phyloP scores from a whole-genome alignment of 1,139 yeast species.

The Hansenula anomala region DNA sequence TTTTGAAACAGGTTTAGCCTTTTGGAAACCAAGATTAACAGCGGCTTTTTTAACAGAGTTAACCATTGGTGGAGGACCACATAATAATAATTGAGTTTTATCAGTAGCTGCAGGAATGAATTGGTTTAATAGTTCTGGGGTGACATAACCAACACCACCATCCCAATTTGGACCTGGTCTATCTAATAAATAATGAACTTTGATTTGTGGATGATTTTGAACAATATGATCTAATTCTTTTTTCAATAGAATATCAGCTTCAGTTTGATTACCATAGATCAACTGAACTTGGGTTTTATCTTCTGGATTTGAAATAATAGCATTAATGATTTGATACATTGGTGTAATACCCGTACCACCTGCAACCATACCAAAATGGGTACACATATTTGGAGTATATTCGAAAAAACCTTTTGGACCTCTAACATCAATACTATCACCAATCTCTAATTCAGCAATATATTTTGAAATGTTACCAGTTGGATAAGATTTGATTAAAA shows the following conservation, averaged over 20 bases:
- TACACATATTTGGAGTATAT: slow-evolving; percentile 77
- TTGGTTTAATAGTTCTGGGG: slow-evolving; percentile 66
- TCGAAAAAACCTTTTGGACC: slow-evolving; percentile 95
- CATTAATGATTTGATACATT: slow-evolving; percentile 83
- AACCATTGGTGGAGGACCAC: slow-evolving; percentile 95
- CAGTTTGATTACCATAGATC: slow-evolving; percentile 75
- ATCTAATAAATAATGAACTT: slow-evolving; percentile 72
- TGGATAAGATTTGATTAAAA: slow-evolving; percentile 89
- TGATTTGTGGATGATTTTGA: slow-evolving; percentile 55
- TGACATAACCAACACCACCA: slow-evolving; percentile 79
- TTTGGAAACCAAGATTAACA: slow-evolving; percentile 74
- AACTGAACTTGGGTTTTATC: slow-evolving; percentile 72
- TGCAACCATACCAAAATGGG: slow-evolving; percentile 80
- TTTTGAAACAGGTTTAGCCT: slow-evolving; percentile 89
- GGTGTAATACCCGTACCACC: slow-evolving; percentile 98
- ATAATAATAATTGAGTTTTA: slow-evolving; percentile 71
- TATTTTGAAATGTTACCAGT: slow-evolving; percentile 82
- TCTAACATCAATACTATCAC: slow-evolving; percentile 67
- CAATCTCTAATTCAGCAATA: slow-evolving; percentile 64
- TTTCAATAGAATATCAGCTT: slow-evolving; percentile 74
- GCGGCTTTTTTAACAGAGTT: slow-evolving; percentile 81
- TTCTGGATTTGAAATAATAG: slow-evolving; percentile 63
- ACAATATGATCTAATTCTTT: slow-evolving; percentile 74
- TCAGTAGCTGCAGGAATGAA: slow-evolving; percentile 58
- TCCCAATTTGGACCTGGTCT: slow-evolving; percentile 71